Conservation (phyloP, 192 early-diverging fungal genomes). For the Backusella liffmaniae region DNA sequence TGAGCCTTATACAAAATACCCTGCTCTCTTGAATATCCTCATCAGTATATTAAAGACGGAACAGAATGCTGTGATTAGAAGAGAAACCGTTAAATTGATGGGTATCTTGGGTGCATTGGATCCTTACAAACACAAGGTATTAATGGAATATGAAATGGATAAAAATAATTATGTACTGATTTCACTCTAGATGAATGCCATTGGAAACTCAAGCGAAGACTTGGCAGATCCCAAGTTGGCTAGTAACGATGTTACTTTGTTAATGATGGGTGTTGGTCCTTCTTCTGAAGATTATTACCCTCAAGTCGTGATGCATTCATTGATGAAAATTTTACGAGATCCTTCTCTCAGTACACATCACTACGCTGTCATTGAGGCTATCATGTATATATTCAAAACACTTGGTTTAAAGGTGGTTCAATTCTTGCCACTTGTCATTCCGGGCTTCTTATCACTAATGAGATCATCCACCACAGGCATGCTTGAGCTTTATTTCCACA, state of each 20-base stretch:
- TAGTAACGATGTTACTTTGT: constrained; percentile 52
- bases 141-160: neutral
- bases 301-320: constrained; percentile 81
- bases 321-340: constrained; percentile 88
- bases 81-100: constrained; percentile 85
- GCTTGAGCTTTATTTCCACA: constrained; percentile 90
- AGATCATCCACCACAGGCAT: constrained; percentile 70
- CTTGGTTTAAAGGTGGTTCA: constrained; percentile 85
- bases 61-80: constrained; percentile 64
- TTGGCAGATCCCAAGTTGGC: constrained; percentile 48
- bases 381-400: constrained; percentile 93
- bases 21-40: constrained; percentile 76
- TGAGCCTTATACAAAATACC: constrained; percentile 85
- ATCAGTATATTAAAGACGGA: constrained; percentile 84
- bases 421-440: constrained; percentile 90
- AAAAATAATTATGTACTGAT: neutral
- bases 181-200: constrained; percentile 41
- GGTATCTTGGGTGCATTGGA: constrained; percentile 95
- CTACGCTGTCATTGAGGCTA: constrained; percentile 82
- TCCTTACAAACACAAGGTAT: constrained; percentile 75
- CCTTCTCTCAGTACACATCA: constrained; percentile 79
- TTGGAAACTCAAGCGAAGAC: constrained; percentile 48
- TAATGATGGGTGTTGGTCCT: constrained; percentile 69
- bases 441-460: constrained; percentile 89
- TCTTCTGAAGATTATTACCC: constrained; percentile 91